Evolutionary conservation across 140 eudicot genomes (phyloP).

Genomic region (Erigeron philadelphicus): DNA sequence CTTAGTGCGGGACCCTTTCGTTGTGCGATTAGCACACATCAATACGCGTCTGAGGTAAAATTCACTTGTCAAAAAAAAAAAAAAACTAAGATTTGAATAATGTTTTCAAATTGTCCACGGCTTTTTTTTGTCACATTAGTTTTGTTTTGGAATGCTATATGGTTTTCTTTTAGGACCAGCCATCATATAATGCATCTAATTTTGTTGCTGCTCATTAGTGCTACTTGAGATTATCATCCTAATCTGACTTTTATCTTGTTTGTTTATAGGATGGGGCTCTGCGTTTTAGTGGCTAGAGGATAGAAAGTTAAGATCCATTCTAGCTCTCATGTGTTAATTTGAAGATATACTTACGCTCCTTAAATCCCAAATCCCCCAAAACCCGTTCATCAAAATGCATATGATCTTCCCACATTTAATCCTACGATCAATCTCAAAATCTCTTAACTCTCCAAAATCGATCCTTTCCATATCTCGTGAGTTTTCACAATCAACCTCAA

Average conservation of each 20-base stretch:
- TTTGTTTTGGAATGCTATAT: constrained; percentile 1
- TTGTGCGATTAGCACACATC: too few relatives aligned
- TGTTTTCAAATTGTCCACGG: background rate
- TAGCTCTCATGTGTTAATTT: too few relatives aligned
- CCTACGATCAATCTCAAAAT: constrained; percentile 14
- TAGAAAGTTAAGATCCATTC: background rate
- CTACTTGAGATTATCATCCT: background rate
- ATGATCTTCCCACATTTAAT: constrained; percentile 3
- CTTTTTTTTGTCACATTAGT: background rate
- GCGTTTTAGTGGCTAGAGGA: background rate
- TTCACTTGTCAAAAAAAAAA: too few relatives aligned
- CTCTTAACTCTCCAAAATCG: constrained; percentile 25
- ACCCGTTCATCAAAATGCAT: constrained; percentile 19
- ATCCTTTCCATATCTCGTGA: background rate
- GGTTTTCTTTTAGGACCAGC: background rate
- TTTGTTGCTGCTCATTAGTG: background rate
- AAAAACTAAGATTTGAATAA: background rate
- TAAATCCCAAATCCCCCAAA: background rate
- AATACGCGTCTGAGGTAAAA: too few relatives aligned
- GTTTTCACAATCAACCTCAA: constrained; percentile 74
- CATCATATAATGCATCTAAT: background rate
- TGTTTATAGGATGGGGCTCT: background rate
- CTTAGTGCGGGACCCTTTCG: too few relatives aligned
- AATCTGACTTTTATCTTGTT: background rate
- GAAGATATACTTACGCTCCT: too few relatives aligned